A percentile compares a stretch with the other conserved stretches of the same genome.
Evolutionary conservation across 208 protist genomes (phyloP).

Genomic region (Spongospora subterranea): DNA sequence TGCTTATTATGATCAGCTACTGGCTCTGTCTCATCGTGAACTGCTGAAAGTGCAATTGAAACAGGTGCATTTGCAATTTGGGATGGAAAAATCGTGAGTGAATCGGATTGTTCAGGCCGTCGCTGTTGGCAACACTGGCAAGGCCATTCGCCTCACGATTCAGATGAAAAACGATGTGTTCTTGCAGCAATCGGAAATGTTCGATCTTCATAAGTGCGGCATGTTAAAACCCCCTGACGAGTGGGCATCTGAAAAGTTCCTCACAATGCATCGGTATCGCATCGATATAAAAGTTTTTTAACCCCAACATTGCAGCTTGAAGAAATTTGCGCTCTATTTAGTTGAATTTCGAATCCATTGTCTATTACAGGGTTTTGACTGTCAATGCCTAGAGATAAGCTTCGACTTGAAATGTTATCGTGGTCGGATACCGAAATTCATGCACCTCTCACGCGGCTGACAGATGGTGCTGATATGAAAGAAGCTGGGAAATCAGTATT

Average conservation of each 20-base stretch:
- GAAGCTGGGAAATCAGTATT: not conserved
- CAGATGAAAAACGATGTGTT: slow-evolving; percentile 45
- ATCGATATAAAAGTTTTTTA: no score
- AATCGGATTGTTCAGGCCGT: slow-evolving; percentile 4
- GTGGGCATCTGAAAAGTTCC: slow-evolving; percentile 23
- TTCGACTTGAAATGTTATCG: slow-evolving; percentile 19
- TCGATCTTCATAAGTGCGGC: not conserved
- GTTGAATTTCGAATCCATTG: no score
- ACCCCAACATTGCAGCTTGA: no score
- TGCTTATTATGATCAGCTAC: slow-evolving; percentile 9
- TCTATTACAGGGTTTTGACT: not conserved
- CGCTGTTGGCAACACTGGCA: not conserved
- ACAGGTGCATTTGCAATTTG: no score
- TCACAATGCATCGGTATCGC: not conserved
- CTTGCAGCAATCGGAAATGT: not conserved
- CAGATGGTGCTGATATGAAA: not conserved
- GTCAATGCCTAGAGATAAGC: not conserved
- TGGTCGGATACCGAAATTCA: not conserved
- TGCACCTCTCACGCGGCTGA: not conserved
- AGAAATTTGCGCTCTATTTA: no score
- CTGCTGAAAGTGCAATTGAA: slow-evolving; percentile 21
- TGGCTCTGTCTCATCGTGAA: not conserved
- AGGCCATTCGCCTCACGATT: slow-evolving; percentile 49
- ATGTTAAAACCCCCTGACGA: slow-evolving; percentile 27
- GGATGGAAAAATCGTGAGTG: no score